phyloP scores from a whole-genome alignment of 352 stramenopile species.

The Phytophthora ohioensis region DNA sequence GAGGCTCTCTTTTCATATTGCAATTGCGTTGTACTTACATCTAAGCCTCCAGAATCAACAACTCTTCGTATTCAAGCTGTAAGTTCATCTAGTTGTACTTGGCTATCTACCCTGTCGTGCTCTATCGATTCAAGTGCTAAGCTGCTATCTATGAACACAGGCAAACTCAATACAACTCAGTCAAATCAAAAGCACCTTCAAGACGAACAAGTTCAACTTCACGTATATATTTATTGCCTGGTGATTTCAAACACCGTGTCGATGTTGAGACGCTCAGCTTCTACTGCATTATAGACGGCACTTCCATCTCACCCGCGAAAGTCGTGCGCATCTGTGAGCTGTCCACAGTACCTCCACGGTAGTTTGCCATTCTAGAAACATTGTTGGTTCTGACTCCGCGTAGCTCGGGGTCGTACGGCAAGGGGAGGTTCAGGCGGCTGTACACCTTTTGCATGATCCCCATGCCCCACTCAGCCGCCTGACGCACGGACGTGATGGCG shows the following conservation, averaged over 20 bases:
- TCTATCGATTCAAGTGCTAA: not conserved
- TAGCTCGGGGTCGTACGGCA: not conserved
- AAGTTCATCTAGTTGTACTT: not conserved
- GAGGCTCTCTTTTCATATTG: not conserved
- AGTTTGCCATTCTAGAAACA: slow-evolving; percentile 13
- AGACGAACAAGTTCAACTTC: not conserved
- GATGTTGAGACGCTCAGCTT: too few species aligned
- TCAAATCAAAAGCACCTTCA: not conserved
- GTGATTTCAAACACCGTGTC: not conserved
- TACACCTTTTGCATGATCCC: slow-evolving; percentile 12
- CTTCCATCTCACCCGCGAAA: slow-evolving; percentile 1
- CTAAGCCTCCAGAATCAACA: not conserved
- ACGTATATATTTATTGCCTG: not conserved
- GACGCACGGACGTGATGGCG: slow-evolving; percentile 5
- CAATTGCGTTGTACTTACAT: not conserved
- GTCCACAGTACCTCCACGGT: slow-evolving; percentile 17
- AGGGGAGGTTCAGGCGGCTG: not conserved
- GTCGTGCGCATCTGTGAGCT: slow-evolving; percentile 1
- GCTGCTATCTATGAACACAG: not conserved
- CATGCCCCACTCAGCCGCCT: slow-evolving; percentile 5
- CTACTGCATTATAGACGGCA: not conserved
- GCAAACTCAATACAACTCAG: not conserved
- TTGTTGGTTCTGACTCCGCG: not conserved
- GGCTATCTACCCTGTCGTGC: not conserved
- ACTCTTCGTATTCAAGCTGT: not conserved